These are phyloP conservation scores for Talaromyces albobiverticillius DNA, from an alignment of 2,329 filamentous ascomycete genomes.

Conservation along the genomic window DNA sequence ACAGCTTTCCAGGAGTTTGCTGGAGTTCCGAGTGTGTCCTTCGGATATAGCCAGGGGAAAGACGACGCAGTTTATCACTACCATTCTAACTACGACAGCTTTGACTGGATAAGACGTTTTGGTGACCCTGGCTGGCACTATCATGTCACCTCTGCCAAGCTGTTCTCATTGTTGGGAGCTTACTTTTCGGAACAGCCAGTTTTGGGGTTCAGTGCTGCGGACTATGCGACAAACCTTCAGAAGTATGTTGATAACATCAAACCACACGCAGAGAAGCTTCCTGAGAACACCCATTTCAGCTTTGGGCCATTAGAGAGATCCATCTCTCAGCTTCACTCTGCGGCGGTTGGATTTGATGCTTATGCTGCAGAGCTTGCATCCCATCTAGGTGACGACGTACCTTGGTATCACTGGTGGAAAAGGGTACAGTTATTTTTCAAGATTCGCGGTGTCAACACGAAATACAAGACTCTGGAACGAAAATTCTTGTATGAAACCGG, in stretches of 20 bases:
- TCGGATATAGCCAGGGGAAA: slow-evolving; percentile 53
- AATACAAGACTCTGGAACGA: slow-evolving; percentile 81
- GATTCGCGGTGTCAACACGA: slow-evolving; percentile 67
- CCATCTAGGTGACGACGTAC: slow-evolving; percentile 56
- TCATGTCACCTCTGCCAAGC: slow-evolving; percentile 62
- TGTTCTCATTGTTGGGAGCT: slow-evolving; percentile 61
- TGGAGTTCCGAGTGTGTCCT: slow-evolving; percentile 64
- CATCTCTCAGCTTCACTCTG: slow-evolving; percentile 48
- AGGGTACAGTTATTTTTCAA: slow-evolving; percentile 62
- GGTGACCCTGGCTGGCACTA: slow-evolving; percentile 65
- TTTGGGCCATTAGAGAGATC: slow-evolving; percentile 50
- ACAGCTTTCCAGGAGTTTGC: slow-evolving; percentile 72
- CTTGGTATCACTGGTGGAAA: slow-evolving; percentile 76
- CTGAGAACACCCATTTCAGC: slow-evolving; percentile 28
- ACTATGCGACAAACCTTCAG: slow-evolving; percentile 60
- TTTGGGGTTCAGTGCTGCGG: slow-evolving; percentile 61
- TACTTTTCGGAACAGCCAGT: slow-evolving; percentile 61
- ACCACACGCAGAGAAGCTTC: slow-evolving; percentile 25
- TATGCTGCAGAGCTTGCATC: slow-evolving; percentile 45
- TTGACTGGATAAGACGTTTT: slow-evolving; percentile 77
- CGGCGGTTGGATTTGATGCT: slow-evolving; percentile 51
- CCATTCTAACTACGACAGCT: slow-evolving; percentile 80
- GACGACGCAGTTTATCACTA: slow-evolving; percentile 65
- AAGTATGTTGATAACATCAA: slow-evolving; percentile 38
- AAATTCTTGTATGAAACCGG: slow-evolving; percentile 73